phyloP scores from a whole-genome alignment of 2,329 filamentous ascomycete genomes.

The Colletotrichum phormii region DNA sequence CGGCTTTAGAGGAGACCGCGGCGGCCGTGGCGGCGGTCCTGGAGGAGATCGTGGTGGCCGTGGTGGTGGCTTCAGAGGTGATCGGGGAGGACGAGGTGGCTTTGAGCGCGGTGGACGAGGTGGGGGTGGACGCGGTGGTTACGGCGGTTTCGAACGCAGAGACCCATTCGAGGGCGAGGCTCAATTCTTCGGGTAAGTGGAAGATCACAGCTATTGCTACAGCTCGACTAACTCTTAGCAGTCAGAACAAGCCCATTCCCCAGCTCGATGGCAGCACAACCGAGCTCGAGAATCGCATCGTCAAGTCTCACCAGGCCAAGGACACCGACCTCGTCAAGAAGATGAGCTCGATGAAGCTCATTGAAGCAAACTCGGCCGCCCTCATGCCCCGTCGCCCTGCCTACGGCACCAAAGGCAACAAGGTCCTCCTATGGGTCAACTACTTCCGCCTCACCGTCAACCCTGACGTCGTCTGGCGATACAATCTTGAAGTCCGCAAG shows the following conservation, averaged over 20 bases:
- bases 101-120: conserved; percentile 15
- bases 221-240: conserved; percentile 4
- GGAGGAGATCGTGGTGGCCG: conserved; percentile 31
- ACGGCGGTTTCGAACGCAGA: conserved; percentile 32
- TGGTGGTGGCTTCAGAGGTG: conserved; percentile 13
- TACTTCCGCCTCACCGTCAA: conserved; percentile 61
- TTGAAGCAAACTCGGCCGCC: conserved; percentile 30
- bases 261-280: conserved; percentile 44
- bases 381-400: conserved; percentile 59
- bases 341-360: conserved; percentile 50
- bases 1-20: conserved; percentile 33
- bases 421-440: conserved; percentile 64
- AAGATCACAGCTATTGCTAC: conserved; percentile 30
- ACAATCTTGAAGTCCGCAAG: conserved; percentile 53
- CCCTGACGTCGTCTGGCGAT: conserved; percentile 54
- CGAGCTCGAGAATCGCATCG: conserved; percentile 54
- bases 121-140: conserved; percentile 37
- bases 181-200: conserved; percentile 30
- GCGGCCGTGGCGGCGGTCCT: conserved; percentile 36
- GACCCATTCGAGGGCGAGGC: conserved; percentile 37
- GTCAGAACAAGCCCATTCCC: conserved; percentile 30
- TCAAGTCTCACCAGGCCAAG: conserved; percentile 44
- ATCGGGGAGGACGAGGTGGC: conserved; percentile 23
- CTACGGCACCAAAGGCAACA: conserved; percentile 57
- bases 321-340: conserved; percentile 46